Base-by-base conservation (phyloP, 2,329 filamentous ascomycete species). In the Exserohilum rostratum region DNA sequence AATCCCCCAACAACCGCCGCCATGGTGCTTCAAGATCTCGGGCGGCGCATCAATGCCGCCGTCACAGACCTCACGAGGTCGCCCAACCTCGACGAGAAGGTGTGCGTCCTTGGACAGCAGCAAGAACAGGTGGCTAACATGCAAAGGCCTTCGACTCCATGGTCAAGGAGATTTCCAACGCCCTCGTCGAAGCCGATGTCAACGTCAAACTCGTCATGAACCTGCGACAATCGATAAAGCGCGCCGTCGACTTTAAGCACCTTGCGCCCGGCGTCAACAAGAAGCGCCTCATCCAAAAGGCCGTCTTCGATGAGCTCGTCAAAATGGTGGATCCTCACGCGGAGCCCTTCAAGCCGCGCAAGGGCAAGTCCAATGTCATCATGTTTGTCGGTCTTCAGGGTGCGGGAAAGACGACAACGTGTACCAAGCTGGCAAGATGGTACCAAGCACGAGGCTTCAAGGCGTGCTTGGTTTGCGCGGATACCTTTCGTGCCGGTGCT, bases 381-480 rank as follows among this genome's bases (percentile, higher is more conserved):
- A 99, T 99, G 95, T 98, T 99, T 75, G 95, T 99, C 60, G 95
- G 95, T 79, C 83, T 99, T 44, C 95, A 99, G 78, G 95, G 95
- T 82, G 91, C 93, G 5, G 95, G 95, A 76, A 99, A 99, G 79
- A 99, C 95, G 20, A 99, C 95, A 1, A 96, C 93, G 11, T 98
- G 95, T 83, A 99, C 95, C 35, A 99, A 99, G 79, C 83, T 99
- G 60, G 95, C 95, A 15, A 82, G 93, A 54, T 93, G 96, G 82
- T 99, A 99, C 78, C 90, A 96, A 76, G 91, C 90, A 9, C 83
- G 95, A 59, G 95, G 95, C 0, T 96, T 98, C 83, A 91, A 91
- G 76, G 86, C 92, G 6, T 96, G 93, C 64, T 81, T 99, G 51
- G 95, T 99, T 30, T 99, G 95, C 79, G 95, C 95, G 45, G 95